phyloP scores from a whole-genome alignment of 106 monocot genomes.

The Phalaenopsis equestris region DNA sequence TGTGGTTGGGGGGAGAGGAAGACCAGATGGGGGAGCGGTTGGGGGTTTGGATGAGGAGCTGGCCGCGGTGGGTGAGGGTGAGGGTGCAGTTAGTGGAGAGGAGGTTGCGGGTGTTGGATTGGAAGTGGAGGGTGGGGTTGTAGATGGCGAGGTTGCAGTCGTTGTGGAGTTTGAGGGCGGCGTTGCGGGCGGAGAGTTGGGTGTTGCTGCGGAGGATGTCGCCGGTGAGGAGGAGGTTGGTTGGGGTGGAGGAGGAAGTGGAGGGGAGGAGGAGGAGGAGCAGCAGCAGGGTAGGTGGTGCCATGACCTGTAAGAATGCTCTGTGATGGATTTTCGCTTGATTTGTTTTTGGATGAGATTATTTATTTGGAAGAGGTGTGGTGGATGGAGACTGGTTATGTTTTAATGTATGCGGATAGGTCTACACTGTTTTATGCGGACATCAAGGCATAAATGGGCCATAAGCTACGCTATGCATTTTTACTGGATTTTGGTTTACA shows the following conservation, averaged over 20 bases:
- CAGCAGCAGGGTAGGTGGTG: neutral
- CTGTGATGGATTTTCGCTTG: neutral
- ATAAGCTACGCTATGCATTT: too few relatives aligned
- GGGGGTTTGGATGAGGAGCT: conserved; percentile 13
- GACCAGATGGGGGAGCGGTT: conserved; percentile 14
- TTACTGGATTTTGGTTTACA: too few relatives aligned
- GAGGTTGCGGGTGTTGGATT: conserved; percentile 7
- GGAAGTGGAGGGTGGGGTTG: conserved; percentile 10
- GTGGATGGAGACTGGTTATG: too few relatives aligned
- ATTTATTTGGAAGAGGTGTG: too few relatives aligned
- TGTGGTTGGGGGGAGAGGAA: neutral
- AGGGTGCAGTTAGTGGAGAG: conserved; percentile 17
- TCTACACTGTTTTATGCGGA: too few relatives aligned
- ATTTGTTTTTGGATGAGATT: too few relatives aligned
- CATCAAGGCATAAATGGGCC: too few relatives aligned
- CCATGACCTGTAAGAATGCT: neutral
- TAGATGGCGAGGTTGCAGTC: conserved; percentile 34
- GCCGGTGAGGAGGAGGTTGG: conserved; percentile 27
- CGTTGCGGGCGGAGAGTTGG: conserved; percentile 8
- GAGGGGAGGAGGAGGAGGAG: neutral
- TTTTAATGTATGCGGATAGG: too few relatives aligned
- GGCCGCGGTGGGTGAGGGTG: conserved; percentile 15
- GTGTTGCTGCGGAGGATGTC: conserved; percentile 12
- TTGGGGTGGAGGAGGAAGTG: conserved; percentile 4
- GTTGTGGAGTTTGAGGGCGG: conserved; percentile 18